Conservation (phyloP, 2,329 filamentous ascomycete species). For the Calonectria pseudoreteaudii region DNA sequence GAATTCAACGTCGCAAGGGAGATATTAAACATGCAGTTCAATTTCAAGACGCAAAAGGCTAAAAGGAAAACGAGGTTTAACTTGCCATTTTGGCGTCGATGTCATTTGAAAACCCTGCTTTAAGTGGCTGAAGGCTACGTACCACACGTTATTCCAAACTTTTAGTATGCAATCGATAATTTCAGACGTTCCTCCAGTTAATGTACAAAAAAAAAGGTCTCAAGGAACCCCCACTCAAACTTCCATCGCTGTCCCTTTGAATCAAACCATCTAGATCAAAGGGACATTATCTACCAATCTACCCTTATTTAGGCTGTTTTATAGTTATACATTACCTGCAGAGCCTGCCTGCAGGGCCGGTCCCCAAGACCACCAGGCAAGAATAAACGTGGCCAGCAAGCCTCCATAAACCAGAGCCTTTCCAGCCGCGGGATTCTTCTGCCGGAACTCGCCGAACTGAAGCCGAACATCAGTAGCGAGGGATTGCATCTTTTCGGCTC, state of each 20-base stretch:
- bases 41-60: background rate
- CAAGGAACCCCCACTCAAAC: background rate
- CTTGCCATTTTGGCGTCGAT: background rate
- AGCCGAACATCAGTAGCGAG: constrained; percentile 9
- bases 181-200: background rate
- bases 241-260: background rate
- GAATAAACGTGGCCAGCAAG: background rate
- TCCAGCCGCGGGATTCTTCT: constrained; percentile 10
- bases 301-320: background rate
- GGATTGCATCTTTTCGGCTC: constrained; percentile 14
- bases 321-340: background rate
- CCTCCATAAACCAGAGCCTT: background rate
- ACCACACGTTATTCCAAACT: background rate
- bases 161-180: background rate
- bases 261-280: background rate
- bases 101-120: background rate
- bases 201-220: background rate
- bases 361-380: constrained; percentile 12
- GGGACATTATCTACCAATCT: background rate
- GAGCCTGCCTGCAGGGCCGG: background rate
- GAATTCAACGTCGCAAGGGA: background rate
- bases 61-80: background rate
- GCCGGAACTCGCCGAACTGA: constrained; percentile 18
- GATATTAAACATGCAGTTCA: background rate
- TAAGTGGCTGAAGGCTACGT: background rate